Base-by-base conservation (phyloP, 768 basidiomycete genomes). In the Leccinum ochraceum region DNA sequence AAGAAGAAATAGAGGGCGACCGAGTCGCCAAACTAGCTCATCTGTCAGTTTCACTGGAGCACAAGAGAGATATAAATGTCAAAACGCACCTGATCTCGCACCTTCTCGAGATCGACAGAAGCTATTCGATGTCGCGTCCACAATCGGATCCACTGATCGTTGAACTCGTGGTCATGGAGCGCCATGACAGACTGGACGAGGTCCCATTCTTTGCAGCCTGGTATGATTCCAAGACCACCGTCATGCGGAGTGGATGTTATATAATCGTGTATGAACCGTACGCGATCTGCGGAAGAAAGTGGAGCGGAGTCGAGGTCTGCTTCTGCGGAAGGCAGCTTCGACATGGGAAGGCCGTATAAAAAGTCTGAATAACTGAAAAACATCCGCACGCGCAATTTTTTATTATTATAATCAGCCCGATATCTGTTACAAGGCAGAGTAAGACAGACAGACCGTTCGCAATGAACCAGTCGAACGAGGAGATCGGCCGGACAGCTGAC, bases 1-100 rank as follows among this genome's bases (percentile, higher is more conserved):
- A 96, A 97, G 53, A 85, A 83, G 75, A 95, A 98, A 76, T 99
- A 95, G 37, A 94, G 82, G 2, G 93, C 92, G 16, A 94, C 77
- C 1, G 86, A 81, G 69, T 92, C 91, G 11, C 94, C 94, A 64
- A 92, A 94, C 83, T 86, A 58, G 11, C 26, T 0, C 52, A 28
- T 17, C 24, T 14, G 34, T 65, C 11, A 60, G 53, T 28, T 34
- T 28, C 36, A 46, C 44, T 46, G 44, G 44, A 46, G 46, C 6
- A 44, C n/a, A 1, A 16, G 17, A n/a, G 46, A 1, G 39, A 44
- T 10, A 46, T 6, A n/a, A 24, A 14, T 10, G 10, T 22, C 2
- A 6, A 54, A n/a, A 74, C 80, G 56, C 54, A 86, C 89, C 76
- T 92, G 89, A 64, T 88, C 82, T 44, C 89, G 83, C 52, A 96